Percentiles rank a stretch among this genome's conserved stretches.
Evolutionary conservation across 108 stramenopile species (phyloP).

Genomic region (Skeletonema tropicum): DNA sequence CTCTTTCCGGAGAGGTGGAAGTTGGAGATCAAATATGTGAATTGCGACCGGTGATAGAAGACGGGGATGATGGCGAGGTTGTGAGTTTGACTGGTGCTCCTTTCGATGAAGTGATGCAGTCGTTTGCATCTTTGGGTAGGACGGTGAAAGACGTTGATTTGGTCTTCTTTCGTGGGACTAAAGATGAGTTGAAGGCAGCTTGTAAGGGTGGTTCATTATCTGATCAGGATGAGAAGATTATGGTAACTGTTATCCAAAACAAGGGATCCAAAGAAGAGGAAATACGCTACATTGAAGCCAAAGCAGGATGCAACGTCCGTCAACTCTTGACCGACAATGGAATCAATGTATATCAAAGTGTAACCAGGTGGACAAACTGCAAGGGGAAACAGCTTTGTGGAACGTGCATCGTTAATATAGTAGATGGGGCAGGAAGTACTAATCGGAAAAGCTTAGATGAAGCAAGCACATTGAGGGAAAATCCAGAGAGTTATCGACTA

Average conservation of each 20-base stretch:
- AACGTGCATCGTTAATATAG: constrained; percentile 92
- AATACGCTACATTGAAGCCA: constrained; percentile 46
- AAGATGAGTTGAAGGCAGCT: constrained; percentile 79
- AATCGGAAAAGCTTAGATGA: constrained; percentile 93
- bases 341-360: constrained; percentile 93
- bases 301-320: constrained; percentile 77
- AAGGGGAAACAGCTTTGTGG: constrained; percentile 97
- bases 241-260: constrained; percentile 82
- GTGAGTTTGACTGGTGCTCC: constrained; percentile 73
- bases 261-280: constrained; percentile 67
- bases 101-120: constrained; percentile 88
- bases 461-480: constrained; percentile 85
- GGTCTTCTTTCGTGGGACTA: constrained; percentile 90
- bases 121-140: constrained; percentile 76
- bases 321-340: constrained; percentile 86
- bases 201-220: constrained; percentile 41
- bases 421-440: constrained; percentile 69
- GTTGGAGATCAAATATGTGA: constrained; percentile 89
- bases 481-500: constrained; percentile 89
- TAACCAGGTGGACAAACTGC: constrained; percentile 96
- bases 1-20: constrained; percentile 62
- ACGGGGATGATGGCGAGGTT: constrained; percentile 28
- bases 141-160: constrained; percentile 72
- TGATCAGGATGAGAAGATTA: constrained; percentile 49
- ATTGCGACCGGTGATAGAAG: constrained; percentile 53